Evolutionary conservation across 495 filamentous ascomycete genomes (phyloP), one percentile per base, ranked within the genome.

Genomic region (Paragyromitra xinjiangensis): DNA sequence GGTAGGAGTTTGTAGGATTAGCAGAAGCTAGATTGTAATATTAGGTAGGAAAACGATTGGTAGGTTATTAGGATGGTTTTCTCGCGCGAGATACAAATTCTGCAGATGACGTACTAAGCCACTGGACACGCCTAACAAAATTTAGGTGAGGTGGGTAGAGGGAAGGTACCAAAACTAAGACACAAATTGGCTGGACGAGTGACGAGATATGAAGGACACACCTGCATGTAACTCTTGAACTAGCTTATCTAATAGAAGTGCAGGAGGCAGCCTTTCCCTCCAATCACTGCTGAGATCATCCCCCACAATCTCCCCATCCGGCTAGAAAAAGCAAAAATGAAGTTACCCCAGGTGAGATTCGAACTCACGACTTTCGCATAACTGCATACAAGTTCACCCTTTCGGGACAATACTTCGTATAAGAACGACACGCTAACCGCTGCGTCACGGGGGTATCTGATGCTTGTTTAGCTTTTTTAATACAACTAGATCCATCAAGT

Each of bases 1-100:
- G 94, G 82, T 97, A 83, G 37, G 68, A 5, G 29, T 39, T 50
- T 71, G 63, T 74, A 62, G 2, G 64, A 68, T 75, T 69, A 40
- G 29, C 6, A 14, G 26, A 29, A 42, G 9, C 16, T 69, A 45
- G 24, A 56, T 8, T 42, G 34, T 56, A 72, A 22, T 72, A 65
- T 14, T 45, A 4, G 29, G 12, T 14, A 42, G n/a, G 40, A 22
- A 6, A 19, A 14, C 22, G 19, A 55, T 19, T 19, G 11, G 42
- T 29, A n/a, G 5, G 16, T 12, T 50, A 56, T 42, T 34, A 37
- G 48, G 5, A 24, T 34, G 37, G 6, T 1, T 50, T n/a, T 26
- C 14, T 8, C 26, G 6, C 11, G 6, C 37, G 24, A 64, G 3
- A 5, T 16, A 64, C 7, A 29, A 12, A 55, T 55, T 12, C 19